phyloP scores from a whole-genome alignment of 306 rosid species.

The Fragaria ananassa region DNA sequence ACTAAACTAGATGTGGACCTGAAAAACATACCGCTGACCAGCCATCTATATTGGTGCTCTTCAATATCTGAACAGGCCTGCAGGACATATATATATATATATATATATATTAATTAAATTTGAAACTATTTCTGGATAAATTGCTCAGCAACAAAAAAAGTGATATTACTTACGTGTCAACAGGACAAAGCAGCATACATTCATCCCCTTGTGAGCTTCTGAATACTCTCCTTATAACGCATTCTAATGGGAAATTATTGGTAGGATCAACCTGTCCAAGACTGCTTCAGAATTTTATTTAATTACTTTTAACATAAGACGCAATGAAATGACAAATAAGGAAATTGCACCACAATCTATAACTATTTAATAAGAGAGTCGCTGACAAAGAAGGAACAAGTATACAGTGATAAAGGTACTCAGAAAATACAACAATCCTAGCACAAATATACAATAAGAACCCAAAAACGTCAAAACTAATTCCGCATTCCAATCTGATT shows the following conservation, averaged over 20 bases:
- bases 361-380: neutral
- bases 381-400: neutral
- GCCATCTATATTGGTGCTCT: slow-evolving; percentile 74
- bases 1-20: slow-evolving; percentile 17
- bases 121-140: slow-evolving; percentile 3
- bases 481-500: neutral
- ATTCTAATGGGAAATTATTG: slow-evolving; percentile 68
- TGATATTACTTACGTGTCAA: slow-evolving; percentile 67
- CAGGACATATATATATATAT: slow-evolving; percentile 15
- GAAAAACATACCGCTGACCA: slow-evolving; percentile 80
- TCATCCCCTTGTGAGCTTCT: slow-evolving; percentile 71
- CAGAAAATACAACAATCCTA: neutral
- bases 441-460: neutral
- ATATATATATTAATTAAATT: neutral
- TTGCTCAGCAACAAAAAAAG: slow-evolving; percentile 5
- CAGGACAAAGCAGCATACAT: slow-evolving; percentile 86
- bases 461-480: neutral
- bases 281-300: slow-evolving; percentile 22
- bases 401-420: neutral
- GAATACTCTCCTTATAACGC: slow-evolving; percentile 80
- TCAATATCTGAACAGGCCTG: slow-evolving; percentile 83
- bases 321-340: neutral
- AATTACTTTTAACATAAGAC: neutral
- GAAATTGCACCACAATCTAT: neutral
- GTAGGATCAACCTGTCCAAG: slow-evolving; percentile 75